Conservation (phyloP, 129 eudicot species). For the Chrysanthemum makinoi region DNA sequence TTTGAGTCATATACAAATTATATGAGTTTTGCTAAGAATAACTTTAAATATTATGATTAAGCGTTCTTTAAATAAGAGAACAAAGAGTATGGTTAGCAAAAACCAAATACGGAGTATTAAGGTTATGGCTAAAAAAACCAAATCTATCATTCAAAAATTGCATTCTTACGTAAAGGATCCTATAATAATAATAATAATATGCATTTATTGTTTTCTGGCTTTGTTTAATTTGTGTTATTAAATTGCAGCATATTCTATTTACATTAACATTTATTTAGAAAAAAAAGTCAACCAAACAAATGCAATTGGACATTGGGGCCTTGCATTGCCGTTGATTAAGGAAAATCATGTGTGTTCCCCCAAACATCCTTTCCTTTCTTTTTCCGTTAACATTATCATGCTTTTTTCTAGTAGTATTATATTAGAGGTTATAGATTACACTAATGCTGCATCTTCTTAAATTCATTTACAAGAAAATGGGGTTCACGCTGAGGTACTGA, state of each 20-base stretch:
- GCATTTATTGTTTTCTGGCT: not conserved
- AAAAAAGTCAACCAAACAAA: slow-evolving; percentile 29
- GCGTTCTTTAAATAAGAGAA: too few relatives aligned
- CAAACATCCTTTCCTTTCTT: not conserved
- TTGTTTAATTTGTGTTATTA: not conserved
- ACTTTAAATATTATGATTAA: too few relatives aligned
- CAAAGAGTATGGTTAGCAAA: too few relatives aligned
- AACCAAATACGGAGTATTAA: not conserved
- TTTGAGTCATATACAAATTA: too few relatives aligned
- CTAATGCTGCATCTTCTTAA: too few relatives aligned
- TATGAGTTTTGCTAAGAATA: too few relatives aligned
- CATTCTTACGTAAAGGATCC: too few relatives aligned
- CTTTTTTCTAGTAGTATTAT: too few relatives aligned
- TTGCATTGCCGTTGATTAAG: slow-evolving; percentile 24
- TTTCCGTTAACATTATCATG: not conserved
- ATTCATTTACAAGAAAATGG: too few relatives aligned
- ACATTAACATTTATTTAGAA: not conserved
- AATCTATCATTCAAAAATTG: too few relatives aligned
- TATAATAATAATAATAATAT: too few relatives aligned
- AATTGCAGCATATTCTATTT: not conserved
- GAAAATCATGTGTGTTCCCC: slow-evolving; percentile 22
- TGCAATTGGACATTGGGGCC: slow-evolving; percentile 1
- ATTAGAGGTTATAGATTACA: not conserved
- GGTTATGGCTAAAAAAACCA: not conserved
- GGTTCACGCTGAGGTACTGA: too few relatives aligned